These are phyloP conservation scores for Dillenia suffruticosa DNA, from an alignment of 164 flowering plant species.

Conservation along the genomic window DNA sequence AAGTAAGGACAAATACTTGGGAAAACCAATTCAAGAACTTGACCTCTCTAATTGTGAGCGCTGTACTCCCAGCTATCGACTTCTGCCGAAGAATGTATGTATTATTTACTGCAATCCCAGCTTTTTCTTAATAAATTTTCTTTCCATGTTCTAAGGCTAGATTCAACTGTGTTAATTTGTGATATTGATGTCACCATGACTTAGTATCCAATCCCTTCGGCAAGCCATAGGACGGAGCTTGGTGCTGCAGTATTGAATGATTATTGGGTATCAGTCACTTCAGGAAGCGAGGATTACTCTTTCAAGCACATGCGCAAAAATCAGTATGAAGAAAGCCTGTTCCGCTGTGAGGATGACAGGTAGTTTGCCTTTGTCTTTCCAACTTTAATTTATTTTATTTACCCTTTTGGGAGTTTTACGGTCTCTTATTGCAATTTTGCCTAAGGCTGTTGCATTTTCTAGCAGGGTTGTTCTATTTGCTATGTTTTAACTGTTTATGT, in stretches of 20 bases:
- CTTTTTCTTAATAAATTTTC: neutral
- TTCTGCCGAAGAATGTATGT: conserved; percentile 84
- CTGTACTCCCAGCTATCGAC: conserved; percentile 97
- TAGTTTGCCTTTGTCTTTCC: conserved; percentile 8
- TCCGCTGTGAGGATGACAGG: conserved; percentile 99
- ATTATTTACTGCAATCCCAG: neutral
- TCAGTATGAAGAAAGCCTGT: conserved; percentile 96
- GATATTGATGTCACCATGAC: conserved; percentile 2
- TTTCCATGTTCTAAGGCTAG: neutral
- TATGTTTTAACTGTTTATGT: no score
- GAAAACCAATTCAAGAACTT: conserved; percentile 88
- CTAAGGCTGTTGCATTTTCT: no score
- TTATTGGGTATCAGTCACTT: conserved; percentile 95
- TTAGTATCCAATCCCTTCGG: conserved; percentile 81
- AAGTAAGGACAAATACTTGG: conserved; percentile 63
- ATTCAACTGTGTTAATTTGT: neutral
- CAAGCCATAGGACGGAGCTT: conserved; percentile 79
- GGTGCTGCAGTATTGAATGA: conserved; percentile 90
- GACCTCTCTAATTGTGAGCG: conserved; percentile 91
- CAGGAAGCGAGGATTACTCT: conserved; percentile 98
- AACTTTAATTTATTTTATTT: conserved; percentile 3
- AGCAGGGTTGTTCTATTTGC: no score
- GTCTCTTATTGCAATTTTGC: no score
- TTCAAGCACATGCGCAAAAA: conserved; percentile 98
- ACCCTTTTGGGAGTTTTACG: neutral